phyloP scores from a whole-genome alignment of 176 grass and related monocot species.

The Pontederia paniculata region DNA sequence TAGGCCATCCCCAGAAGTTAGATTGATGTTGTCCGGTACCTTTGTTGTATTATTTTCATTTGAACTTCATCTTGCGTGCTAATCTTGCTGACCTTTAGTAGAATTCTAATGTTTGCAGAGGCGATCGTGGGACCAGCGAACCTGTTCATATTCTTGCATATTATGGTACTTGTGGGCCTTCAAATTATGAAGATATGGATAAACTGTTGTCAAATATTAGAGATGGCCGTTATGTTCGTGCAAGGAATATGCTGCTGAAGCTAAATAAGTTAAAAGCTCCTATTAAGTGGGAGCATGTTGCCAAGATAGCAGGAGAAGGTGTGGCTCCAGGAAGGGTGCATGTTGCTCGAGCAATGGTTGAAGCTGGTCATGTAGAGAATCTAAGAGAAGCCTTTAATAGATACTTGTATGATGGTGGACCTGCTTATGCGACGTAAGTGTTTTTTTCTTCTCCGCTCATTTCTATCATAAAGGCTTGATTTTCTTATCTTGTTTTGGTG shows the following conservation, averaged over 20 bases:
- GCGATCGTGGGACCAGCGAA: conserved; percentile 48
- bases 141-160: conserved; percentile 92
- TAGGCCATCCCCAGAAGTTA: too few species aligned
- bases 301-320: conserved; percentile 79
- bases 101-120: conserved; percentile 28
- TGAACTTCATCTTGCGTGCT: background rate
- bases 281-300: conserved; percentile 63
- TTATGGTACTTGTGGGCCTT: conserved; percentile 81
- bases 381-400: conserved; percentile 84
- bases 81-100: conserved; percentile 6
- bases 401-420: conserved; percentile 68
- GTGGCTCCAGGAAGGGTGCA: conserved; percentile 79
- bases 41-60: conserved; percentile 10
- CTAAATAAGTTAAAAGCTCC: conserved; percentile 52
- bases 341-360: conserved; percentile 80
- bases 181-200: conserved; percentile 55
- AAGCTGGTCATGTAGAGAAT: conserved; percentile 70
- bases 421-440: conserved; percentile 77
- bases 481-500: background rate
- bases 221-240: conserved; percentile 55
- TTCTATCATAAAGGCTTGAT: background rate
- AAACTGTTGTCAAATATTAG: conserved; percentile 65
- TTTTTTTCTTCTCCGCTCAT: background rate
- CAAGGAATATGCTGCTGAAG: conserved; percentile 81
- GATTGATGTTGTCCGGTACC: conserved; percentile 3